Evolutionary conservation across 208 protist genomes (phyloP).

Genomic region (Acanthamoeba polyphaga): DNA sequence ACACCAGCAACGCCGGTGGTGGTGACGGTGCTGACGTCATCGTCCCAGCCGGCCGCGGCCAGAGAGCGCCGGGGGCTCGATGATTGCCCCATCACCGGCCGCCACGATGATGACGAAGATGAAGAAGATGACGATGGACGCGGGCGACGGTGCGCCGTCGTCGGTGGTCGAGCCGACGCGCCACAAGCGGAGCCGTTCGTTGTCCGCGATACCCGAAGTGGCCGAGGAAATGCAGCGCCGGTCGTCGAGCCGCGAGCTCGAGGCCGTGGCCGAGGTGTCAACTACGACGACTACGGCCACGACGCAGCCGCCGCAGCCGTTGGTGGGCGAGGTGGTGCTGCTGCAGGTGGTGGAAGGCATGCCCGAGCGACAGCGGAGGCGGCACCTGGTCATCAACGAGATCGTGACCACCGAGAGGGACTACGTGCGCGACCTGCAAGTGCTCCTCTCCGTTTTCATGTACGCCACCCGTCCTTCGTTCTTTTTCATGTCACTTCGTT

Average conservation of each 20-base stretch:
- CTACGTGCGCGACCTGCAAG: constrained; percentile 36
- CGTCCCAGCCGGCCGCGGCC: neutral
- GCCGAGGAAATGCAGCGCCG: neutral
- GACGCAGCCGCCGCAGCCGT: too few relatives aligned
- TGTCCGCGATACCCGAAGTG: neutral
- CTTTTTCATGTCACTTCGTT: too few relatives aligned
- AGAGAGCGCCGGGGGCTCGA: neutral
- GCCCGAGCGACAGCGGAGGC: neutral
- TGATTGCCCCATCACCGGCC: neutral
- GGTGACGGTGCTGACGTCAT: neutral
- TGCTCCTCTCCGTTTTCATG: constrained; percentile 6
- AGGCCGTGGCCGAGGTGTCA: neutral
- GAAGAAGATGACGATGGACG: neutral
- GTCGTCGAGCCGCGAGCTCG: neutral
- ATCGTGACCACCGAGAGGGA: constrained; percentile 33
- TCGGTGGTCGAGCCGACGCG: neutral
- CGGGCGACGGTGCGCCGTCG: too few relatives aligned
- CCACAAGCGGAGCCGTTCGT: neutral
- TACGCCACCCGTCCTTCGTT: neutral
- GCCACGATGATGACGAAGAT: neutral
- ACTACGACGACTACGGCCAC: too few relatives aligned
- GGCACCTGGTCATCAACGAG: constrained; percentile 6
- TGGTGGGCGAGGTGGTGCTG: neutral
- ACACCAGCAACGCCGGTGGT: neutral
- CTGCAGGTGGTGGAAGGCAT: neutral